Evolutionary conservation across 768 basidiomycete species (phyloP).

Genomic region (Sutorius australiensis): DNA sequence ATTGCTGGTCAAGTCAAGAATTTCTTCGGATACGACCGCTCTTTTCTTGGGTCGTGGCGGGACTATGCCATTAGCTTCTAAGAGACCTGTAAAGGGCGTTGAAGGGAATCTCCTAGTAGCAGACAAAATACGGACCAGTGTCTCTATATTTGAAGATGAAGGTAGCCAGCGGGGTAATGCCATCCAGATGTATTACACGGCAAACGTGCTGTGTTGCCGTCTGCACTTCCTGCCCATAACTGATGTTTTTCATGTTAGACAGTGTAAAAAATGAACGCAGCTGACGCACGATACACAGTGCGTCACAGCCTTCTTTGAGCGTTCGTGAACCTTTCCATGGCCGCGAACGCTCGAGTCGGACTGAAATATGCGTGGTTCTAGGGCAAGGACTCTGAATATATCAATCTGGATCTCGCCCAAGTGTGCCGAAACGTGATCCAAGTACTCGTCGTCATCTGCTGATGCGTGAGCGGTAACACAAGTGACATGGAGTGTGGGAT

Average conservation of each 20-base stretch:
- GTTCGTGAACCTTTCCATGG: slow-evolving; percentile 27
- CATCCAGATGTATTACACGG: slow-evolving; percentile 9
- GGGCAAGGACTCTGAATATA: slow-evolving; percentile 4
- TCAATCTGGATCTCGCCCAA: slow-evolving; percentile 22
- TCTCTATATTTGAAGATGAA: slow-evolving; percentile 33
- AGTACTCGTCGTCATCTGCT: slow-evolving; percentile 28
- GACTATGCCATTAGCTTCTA: slow-evolving; percentile 27
- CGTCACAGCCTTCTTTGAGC: slow-evolving; percentile 30
- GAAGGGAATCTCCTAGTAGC: neutral
- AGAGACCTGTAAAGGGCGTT: slow-evolving; percentile 16
- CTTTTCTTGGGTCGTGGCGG: slow-evolving; percentile 5
- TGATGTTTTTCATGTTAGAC: slow-evolving; percentile 4
- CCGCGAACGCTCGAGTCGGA: neutral
- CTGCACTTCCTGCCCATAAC: slow-evolving; percentile 23
- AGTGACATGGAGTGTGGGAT: neutral
- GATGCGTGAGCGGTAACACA: slow-evolving; percentile 4
- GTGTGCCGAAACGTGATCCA: slow-evolving; percentile 9
- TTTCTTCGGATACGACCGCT: neutral
- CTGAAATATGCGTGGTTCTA: fast-evolving
- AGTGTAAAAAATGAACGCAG: neutral
- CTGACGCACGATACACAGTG: slow-evolving; percentile 27
- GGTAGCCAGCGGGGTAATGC: slow-evolving; percentile 16
- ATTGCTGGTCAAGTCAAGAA: slow-evolving; percentile 22
- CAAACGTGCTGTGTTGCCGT: neutral
- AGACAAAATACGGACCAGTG: slow-evolving; percentile 13